Evolutionary conservation across 2,329 filamentous ascomycete species (phyloP), one percentile per base, ranked within the genome.

Genomic region (Neocatenulostroma microsporum): DNA sequence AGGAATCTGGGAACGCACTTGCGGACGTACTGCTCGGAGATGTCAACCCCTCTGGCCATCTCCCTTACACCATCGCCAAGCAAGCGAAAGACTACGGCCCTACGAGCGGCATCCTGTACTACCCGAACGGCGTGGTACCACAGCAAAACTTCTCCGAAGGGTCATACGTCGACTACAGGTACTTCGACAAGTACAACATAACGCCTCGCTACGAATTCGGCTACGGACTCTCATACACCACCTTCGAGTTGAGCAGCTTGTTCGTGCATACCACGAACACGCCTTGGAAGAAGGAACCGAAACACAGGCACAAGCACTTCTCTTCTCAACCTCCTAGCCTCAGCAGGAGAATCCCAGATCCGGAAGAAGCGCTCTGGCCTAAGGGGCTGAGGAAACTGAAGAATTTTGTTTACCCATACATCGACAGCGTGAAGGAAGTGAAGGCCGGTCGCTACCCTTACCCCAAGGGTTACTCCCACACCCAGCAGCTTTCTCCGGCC

Each of bases 31-130:
- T 94, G 2, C 84, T 89, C 40, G 88, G 87, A 6, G 73, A 81
- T 17, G 70, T 79, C 12, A 89, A 86, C 49, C 80, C 80, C 0
- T 85, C 77, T 34, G 87, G 88, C n/a, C 80, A 82, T 38, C 66
- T 95, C 2, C 88, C 88, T 0, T 95, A 93, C 61, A 94, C 86
- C 0, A 82, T 94, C 34, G 86, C 83, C 6, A 83, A 80, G 55
- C 69, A 69, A 1, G 68, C 83, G 2, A 68, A 75, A 12, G 85
- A 94, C 56, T 91, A 91, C 49, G 88, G 88, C 0, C 73, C 77
- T 1, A 76, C 74, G 12, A 82, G 72, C 13, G 72, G 80, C 51
- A 69, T 91, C 25, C 66, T 87, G 46, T 84, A 81, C 53, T 65
- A 76, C 32, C 75, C 82, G 0, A 82, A 84, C 47, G 75, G 71